Conservation (phyloP, 2,329 filamentous ascomycete species). For the Verticillium klebahnii region DNA sequence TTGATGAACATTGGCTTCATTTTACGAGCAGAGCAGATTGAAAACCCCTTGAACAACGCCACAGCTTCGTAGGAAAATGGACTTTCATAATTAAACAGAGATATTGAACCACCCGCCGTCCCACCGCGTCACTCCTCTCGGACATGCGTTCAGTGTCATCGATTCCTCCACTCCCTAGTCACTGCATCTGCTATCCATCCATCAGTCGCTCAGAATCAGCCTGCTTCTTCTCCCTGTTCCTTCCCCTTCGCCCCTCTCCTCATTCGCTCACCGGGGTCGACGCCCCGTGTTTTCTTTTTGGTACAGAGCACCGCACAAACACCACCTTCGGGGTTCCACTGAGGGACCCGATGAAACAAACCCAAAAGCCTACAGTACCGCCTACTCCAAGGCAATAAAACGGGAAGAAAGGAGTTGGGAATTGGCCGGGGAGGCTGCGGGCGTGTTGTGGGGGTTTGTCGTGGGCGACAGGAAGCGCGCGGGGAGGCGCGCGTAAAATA, state of each 20-base stretch:
- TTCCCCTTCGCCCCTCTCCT: background rate
- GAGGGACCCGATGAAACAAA: background rate
- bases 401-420: background rate
- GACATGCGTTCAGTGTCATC: slow-evolving; percentile 9
- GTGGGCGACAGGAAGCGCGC: background rate
- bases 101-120: slow-evolving; percentile 12
- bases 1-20: no score
- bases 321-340: background rate
- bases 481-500: slow-evolving; percentile 8
- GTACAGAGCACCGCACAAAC: background rate
- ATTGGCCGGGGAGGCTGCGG: background rate
- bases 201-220: slow-evolving; percentile 1
- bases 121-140: background rate
- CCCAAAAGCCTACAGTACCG: background rate
- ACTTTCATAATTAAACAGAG: slow-evolving; percentile 16
- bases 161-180: slow-evolving; percentile 7
- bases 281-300: background rate
- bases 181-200: slow-evolving; percentile 14
- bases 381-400: background rate
- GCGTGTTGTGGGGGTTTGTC: background rate
- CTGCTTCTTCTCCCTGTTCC: slow-evolving; percentile 2
- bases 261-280: background rate
- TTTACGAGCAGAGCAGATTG: background rate
- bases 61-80: background rate
- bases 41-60: no score